Conservation (phyloP, 2,329 filamentous ascomycete genomes). For the Hypoxylon sp. region DNA sequence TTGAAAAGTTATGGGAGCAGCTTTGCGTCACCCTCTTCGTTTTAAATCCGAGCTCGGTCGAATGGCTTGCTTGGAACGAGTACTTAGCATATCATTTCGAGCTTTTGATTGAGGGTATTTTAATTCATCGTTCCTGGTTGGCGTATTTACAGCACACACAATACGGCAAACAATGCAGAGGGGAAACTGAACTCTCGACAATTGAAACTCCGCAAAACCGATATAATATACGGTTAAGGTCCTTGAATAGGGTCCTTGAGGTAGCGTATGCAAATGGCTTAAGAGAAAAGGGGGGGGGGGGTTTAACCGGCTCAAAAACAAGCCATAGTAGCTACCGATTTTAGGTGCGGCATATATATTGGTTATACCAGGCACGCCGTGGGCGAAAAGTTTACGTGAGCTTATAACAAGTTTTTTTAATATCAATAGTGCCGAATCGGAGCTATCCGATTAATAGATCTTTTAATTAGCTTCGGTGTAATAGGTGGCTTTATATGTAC, state of each 20-base stretch:
- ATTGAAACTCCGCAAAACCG: neutral
- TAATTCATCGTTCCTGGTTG: slow-evolving; percentile 25
- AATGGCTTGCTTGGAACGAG: slow-evolving; percentile 20
- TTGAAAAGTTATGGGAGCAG: slow-evolving; percentile 3
- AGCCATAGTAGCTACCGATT: neutral
- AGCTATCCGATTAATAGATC: no score
- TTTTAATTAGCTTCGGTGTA: neutral
- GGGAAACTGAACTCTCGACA: neutral
- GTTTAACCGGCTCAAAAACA: neutral
- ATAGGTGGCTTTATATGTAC: neutral
- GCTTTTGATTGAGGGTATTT: neutral
- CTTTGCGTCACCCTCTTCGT: neutral
- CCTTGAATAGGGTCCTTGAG: slow-evolving; percentile 10
- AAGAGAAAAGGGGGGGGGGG: neutral
- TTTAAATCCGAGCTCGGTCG: neutral
- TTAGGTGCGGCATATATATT: no score
- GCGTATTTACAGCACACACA: slow-evolving; percentile 13
- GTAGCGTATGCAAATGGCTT: neutral
- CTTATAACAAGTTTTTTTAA: no score
- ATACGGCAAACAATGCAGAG: neutral
- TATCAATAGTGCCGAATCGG: no score
- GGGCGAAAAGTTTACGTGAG: no score
- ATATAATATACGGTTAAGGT: neutral
- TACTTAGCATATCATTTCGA: slow-evolving; percentile 21
- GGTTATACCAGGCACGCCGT: no score